Base-by-base conservation (phyloP, 2,329 filamentous ascomycete species). In the Pyricularia grisea region DNA sequence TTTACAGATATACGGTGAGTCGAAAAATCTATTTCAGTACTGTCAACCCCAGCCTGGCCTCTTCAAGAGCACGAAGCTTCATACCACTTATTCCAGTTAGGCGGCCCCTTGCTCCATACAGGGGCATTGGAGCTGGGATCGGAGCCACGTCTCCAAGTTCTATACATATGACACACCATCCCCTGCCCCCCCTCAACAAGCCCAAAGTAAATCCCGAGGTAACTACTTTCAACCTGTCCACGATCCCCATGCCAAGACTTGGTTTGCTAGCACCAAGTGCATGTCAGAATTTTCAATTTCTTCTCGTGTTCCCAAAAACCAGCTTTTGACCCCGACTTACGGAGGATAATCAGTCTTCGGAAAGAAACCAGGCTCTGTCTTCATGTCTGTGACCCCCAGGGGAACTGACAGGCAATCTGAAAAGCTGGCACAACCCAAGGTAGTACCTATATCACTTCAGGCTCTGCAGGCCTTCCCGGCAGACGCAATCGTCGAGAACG, bases 1-100 rank as follows among this genome's bases (percentile, higher is more conserved):
- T 80, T 86, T 75, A 83, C 84, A n/a, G 84, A 87, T 75, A 84
- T 86, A 79, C 84, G 85, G 85, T 87, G 77, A 76, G 85, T 83
- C 28, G 20, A 17, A 61, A 3, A 27, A 61, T 27, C 58, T 17
- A 23, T 61, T 27, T 61, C 42, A 27, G 12, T 61, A 27, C 58
- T 27, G 58, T 61, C 10, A 23, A 27, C 3, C 17, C 23, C 58
- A 61, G 23, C 58, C 23, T 6, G 25, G 23, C 23, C 58, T 27
- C 58, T 61, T 25, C 23, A n/a, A 27, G 58, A 61, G 58, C 58
- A 61, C 5, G 4, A 61, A 17, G 14, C 58, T 25, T 27, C 23
- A 61, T 6, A 61, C 2, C 14, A 25, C 2, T 12, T 27, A 27
- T n/a, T 12, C 23, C n/a, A 27, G 6, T 27, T 17, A 27, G 58